Conservation (phyloP, 371 early-diverging fungal genomes). For the Lichtheimia hyalospora region DNA sequence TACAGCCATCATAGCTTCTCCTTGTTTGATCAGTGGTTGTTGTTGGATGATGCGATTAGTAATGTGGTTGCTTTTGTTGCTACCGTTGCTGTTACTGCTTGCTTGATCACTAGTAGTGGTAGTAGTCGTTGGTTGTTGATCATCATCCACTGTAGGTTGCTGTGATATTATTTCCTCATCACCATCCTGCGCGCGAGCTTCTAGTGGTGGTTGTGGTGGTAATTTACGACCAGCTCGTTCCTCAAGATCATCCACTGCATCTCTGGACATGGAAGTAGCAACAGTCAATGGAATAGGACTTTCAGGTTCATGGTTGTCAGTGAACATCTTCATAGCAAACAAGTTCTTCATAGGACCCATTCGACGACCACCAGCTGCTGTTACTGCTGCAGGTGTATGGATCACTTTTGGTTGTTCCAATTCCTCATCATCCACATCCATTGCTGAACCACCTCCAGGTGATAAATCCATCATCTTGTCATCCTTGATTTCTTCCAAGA, state of each 20-base stretch:
- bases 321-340: constrained; percentile 43
- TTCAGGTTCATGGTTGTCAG: constrained; percentile 2
- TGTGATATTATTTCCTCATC: no score
- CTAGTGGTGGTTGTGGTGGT: background rate
- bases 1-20: constrained; percentile 39
- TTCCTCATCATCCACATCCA: constrained; percentile 6
- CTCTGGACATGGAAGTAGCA: no score
- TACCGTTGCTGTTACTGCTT: background rate
- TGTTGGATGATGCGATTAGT: constrained; percentile 9
- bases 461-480: constrained; percentile 8
- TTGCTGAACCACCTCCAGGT: constrained; percentile 6
- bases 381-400: constrained; percentile 50
- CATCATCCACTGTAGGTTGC: no score
- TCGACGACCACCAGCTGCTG: constrained; percentile 36
- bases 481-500: constrained; percentile 37
- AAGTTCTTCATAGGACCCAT: constrained; percentile 39
- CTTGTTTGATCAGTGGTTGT: constrained; percentile 16
- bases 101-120: background rate
- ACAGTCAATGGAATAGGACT: no score
- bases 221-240: no score
- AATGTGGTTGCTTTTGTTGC: background rate
- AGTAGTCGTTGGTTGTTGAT: no score
- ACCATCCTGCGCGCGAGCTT: no score
- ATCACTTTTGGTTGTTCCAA: constrained; percentile 19
- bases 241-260: no score